Evolutionary conservation across 108 stramenopile genomes (phyloP), one percentile per base, ranked within the genome.

Genomic region (Hondaea fermentalgiana): DNA sequence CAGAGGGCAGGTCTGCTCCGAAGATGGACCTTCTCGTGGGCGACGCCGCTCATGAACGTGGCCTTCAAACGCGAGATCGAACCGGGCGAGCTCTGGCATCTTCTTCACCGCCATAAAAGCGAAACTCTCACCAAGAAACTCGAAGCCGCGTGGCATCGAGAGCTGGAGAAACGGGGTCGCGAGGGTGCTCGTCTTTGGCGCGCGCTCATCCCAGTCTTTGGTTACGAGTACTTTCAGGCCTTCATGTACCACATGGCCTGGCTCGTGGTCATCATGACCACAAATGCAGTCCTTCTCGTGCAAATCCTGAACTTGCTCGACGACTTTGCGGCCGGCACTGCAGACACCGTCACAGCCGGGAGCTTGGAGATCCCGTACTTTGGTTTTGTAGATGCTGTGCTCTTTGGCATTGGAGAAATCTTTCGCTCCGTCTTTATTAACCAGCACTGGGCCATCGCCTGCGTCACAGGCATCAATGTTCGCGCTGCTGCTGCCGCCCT

Each of bases 191-290:
- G 49, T 21, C n/a, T 53, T 6, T 83, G n/a, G 49, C 76, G 76
- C n/a, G 76, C 45, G 25, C 49, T 83, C 6, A 83, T 83, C 17
- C 49, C 51, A 45, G 49, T 83, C 6, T 83, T 83, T 23, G 45
- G 45, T 17, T 47, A 53, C 1, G 76, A 83, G 51, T 83, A 83
- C 23, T 53, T 47, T 23, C 51, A 53, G 76, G 76, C 76, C 49
- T 83, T 83, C 76, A 83, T 83, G 51, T 83, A 83, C 76, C 45
- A 53, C 23, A 53, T 83, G 76, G 76, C 12, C 16, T 83, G 76
- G 76, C 76, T 83, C 51, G 76, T 53, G 10, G 51, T 23, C 10
- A 28, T 83, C 25, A 47, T 53, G 45, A 16, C 51, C n/a, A 83
- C 76, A 1, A 83, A 83, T 23, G 76, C 49, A 55, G 76, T 83